A percentile compares a stretch with the other conserved stretches of the same genome.
phyloP scores from a whole-genome alignment of 2,329 filamentous ascomycete genomes.

The Fusarium xyrophilum region DNA sequence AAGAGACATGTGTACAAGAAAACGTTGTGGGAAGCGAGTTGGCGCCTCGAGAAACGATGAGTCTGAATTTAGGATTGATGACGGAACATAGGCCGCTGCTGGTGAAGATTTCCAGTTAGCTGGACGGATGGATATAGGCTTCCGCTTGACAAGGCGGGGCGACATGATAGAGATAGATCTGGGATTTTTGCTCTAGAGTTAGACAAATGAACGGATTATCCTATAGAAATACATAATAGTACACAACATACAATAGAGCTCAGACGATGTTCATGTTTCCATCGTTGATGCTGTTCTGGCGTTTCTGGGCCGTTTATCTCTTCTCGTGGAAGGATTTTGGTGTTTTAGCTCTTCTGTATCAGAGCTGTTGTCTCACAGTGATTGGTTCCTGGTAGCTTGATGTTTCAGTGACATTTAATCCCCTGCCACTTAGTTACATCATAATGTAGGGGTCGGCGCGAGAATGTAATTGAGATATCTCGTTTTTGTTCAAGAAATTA shows the following conservation, averaged over 20 bases:
- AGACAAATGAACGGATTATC: conserved; percentile 42
- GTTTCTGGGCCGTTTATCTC: not conserved
- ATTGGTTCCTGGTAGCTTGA: not conserved
- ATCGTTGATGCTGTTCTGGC: not conserved
- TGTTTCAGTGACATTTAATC: conserved; percentile 19
- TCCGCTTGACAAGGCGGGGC: conserved; percentile 22
- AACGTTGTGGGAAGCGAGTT: conserved; percentile 32
- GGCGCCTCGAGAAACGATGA: conserved; percentile 34
- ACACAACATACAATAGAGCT: conserved; percentile 28
- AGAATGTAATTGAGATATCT: not conserved
- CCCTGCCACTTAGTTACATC: conserved; percentile 31
- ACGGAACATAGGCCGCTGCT: conserved; percentile 33
- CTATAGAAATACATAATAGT: conserved; percentile 34
- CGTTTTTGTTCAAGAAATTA: not conserved
- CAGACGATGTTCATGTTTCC: conserved; percentile 16
- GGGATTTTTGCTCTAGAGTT: conserved; percentile 35
- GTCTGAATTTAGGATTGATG: conserved; percentile 40
- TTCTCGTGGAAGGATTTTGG: not conserved
- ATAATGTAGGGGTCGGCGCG: conserved; percentile 3
- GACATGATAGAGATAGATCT: conserved; percentile 40
- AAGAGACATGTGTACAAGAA: conserved; percentile 36
- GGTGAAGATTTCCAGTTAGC: conserved; percentile 32
- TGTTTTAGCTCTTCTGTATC: not conserved
- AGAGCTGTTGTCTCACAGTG: not conserved
- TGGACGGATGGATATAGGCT: conserved; percentile 32